Evolutionary conservation across 441 rosid genomes (phyloP), one percentile per base, ranked within the genome.

Genomic region (Croton setiger): DNA sequence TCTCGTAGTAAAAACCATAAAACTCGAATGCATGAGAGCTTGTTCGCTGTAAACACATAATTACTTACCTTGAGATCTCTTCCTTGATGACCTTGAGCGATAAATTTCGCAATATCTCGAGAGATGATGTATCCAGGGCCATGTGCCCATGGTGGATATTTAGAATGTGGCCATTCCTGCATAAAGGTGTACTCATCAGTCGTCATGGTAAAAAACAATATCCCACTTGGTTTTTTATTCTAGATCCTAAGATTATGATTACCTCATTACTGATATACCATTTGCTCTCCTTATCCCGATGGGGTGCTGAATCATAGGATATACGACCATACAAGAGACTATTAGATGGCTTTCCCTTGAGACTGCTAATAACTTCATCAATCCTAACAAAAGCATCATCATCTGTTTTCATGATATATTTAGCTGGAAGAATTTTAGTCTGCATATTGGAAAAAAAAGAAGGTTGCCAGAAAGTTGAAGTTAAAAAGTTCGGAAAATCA

Each of bases 81-180:
- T 75, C 81, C 79, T 45, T 71, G 86, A 68, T 93, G 94, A 59
- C 89, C 87, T 72, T n/a, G 82, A 66, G 88, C 91, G 14, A 89
- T 85, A 78, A 88, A 91, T 55, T 88, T 88, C 1, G 93, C 97
- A 36, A 93, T 80, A 77, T 93, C 92, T 5, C 77, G 82, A 60
- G 98, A 84, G 64, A 93, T 70, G 44, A 91, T 75, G 77, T 93
- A 91, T 52, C 98, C 96, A 4, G 97, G 98, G 48, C 97, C 97
- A 60, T 89, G 96, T 17, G 98, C 98, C 98, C 98, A 91, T 63
- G 97, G 97, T 27, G 98, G 98, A 66, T 84, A 93, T 4, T 78
- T 59, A 69, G 79, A 77, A 43, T 76, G 85, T 37, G 92, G 82
- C 97, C 97, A 91, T 78, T 91, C 94, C 97, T 91, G 75, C 63